phyloP scores from a whole-genome alignment of 1,284 basidiomycete genomes.

The Pseudomicrostroma phylloplanum region DNA sequence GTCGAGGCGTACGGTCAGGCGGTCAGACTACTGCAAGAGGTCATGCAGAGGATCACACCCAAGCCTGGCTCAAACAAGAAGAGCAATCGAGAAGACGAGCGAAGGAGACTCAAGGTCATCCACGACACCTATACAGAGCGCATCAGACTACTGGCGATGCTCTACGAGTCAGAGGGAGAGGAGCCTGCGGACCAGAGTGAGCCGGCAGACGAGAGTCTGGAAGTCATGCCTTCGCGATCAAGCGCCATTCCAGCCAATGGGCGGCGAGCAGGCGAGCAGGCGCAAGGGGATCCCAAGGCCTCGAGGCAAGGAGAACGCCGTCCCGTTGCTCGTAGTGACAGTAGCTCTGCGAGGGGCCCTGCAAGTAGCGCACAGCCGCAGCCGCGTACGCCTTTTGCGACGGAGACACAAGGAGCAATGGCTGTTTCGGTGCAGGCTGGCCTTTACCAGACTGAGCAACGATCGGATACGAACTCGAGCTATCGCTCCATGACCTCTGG shows the following conservation, averaged over 20 bases:
- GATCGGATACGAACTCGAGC: too few species aligned
- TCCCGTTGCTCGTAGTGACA: too few species aligned
- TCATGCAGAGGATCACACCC: conserved; percentile 52
- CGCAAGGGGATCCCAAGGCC: too few species aligned
- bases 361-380: too few species aligned
- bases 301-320: too few species aligned
- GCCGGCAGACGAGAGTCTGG: conserved; percentile 10
- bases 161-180: conserved; percentile 28
- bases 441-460: too few species aligned
- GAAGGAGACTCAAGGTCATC: conserved; percentile 48
- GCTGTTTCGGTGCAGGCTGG: too few species aligned
- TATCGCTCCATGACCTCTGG: too few species aligned
- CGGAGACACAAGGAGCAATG: too few species aligned
- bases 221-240: conserved; percentile 20
- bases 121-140: conserved; percentile 53
- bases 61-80: conserved; percentile 11
- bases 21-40: conserved; percentile 51
- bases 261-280: too few species aligned
- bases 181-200: conserved; percentile 10
- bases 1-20: conserved; percentile 51
- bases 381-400: too few species aligned
- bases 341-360: too few species aligned
- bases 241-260: not conserved
- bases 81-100: conserved; percentile 48
- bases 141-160: conserved; percentile 47